Conservation (phyloP, 495 filamentous ascomycete species). For the Trichoderma parareesei region DNA sequence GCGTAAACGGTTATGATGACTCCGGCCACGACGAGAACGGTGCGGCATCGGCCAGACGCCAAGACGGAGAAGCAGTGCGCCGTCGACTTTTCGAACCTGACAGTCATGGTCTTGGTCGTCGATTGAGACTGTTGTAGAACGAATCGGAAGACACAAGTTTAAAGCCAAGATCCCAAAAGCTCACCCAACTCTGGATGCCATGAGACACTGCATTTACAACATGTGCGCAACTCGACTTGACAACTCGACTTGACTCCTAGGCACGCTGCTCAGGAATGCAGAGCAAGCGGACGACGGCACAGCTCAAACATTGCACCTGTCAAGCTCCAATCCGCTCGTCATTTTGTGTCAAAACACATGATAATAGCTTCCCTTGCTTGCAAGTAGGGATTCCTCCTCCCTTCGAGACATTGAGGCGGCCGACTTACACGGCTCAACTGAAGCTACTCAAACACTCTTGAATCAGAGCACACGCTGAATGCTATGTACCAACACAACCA, state of each 20-base stretch:
- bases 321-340: background rate
- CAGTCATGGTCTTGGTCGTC: background rate
- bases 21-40: background rate
- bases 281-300: background rate
- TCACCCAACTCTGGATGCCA: background rate
- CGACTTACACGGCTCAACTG: too few species aligned
- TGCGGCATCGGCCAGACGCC: background rate
- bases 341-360: too few species aligned
- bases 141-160: too few species aligned
- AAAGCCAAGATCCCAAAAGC: background rate
- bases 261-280: too few species aligned
- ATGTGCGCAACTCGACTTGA: background rate
- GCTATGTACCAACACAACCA: too few species aligned
- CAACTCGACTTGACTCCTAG: background rate
- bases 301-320: background rate
- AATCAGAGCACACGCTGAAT: too few species aligned
- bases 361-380: too few species aligned
- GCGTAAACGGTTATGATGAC: background rate
- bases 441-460: too few species aligned
- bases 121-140: too few species aligned
- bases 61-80: background rate
- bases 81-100: background rate
- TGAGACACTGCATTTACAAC: background rate
- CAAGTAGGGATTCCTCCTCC: too few species aligned
- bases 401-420: too few species aligned